These are phyloP conservation scores for Euryodendron excelsum DNA, from an alignment of 148 eudicot species.

Conservation along the genomic window DNA sequence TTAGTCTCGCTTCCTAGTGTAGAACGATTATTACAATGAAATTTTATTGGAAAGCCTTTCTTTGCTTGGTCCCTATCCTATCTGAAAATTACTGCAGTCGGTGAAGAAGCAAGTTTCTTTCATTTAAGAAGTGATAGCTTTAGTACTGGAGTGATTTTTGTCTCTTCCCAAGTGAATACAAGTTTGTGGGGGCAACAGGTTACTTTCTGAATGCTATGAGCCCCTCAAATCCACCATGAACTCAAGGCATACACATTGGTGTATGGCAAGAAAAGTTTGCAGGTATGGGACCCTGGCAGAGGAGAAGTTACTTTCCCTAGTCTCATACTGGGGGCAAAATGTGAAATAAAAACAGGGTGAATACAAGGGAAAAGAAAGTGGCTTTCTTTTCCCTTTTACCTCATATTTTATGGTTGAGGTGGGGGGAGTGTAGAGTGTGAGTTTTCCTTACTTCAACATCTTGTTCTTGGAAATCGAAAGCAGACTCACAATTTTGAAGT, in stretches of 20 bases:
- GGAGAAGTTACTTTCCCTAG: background rate
- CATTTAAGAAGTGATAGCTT: background rate
- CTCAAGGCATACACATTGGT: background rate
- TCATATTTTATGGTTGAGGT: background rate
- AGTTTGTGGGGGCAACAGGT: background rate
- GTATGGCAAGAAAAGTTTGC: background rate
- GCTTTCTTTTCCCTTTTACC: background rate
- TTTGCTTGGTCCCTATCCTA: background rate
- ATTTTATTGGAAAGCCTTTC: background rate
- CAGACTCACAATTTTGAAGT: background rate
- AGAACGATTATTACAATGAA: background rate
- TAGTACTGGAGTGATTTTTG: background rate
- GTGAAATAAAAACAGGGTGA: too few relatives aligned
- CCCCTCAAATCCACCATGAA: background rate
- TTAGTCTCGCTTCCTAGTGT: too few relatives aligned
- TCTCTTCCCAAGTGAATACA: background rate
- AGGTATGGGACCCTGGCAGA: background rate
- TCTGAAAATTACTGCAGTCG: background rate
- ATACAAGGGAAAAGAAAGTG: background rate
- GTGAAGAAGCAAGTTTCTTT: constrained; percentile 1
- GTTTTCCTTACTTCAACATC: too few relatives aligned
- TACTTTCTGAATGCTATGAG: background rate
- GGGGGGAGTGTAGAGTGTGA: background rate
- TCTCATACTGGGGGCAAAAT: background rate
- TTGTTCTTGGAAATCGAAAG: too few relatives aligned